These are phyloP conservation scores for Selaginella moellendorffii DNA, from an alignment of 75 land plant genomes.

Conservation along the genomic window DNA sequence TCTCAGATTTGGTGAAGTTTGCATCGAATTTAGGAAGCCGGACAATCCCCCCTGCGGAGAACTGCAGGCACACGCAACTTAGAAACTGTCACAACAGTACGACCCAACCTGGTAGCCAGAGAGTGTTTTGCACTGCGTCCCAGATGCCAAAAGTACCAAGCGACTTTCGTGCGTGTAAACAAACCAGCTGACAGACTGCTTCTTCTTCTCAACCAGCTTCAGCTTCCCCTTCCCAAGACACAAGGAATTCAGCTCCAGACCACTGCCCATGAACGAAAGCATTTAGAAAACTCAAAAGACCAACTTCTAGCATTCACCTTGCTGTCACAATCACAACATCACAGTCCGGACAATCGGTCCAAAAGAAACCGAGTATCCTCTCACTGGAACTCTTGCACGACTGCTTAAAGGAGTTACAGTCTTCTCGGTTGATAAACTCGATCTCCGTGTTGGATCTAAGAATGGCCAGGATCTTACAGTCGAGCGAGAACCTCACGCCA, in stretches of 20 bases:
- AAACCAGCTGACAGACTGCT: constrained; percentile 74
- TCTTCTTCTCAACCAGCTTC: constrained; percentile 54
- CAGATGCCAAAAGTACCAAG: constrained; percentile 91
- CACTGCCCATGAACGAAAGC: no score
- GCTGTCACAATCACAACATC: constrained; percentile 70
- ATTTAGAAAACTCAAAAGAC: no score
- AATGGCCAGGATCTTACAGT: constrained; percentile 59
- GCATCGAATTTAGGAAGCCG: constrained; percentile 92
- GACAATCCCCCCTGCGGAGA: constrained; percentile 77
- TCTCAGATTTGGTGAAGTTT: constrained; percentile 64
- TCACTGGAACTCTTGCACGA: constrained; percentile 58
- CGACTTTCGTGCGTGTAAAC: constrained; percentile 92
- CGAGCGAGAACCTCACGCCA: constrained; percentile 60
- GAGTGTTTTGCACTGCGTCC: constrained; percentile 80
- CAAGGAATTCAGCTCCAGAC: constrained; percentile 59
- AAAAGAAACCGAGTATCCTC: constrained; percentile 79
- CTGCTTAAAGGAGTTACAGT: constrained; percentile 35
- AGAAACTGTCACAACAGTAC: no score
- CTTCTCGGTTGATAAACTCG: constrained; percentile 62
- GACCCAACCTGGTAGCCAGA: constrained; percentile 64
- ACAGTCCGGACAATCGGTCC: constrained; percentile 93
- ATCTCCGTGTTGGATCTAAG: constrained; percentile 66
- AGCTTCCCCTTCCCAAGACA: constrained; percentile 40
- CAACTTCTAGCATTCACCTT: constrained; percentile 48
- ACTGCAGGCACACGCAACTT: constrained; percentile 28